Conservation (phyloP, 1,139 yeast species). For the Saccharomycopsis crataegensis region DNA sequence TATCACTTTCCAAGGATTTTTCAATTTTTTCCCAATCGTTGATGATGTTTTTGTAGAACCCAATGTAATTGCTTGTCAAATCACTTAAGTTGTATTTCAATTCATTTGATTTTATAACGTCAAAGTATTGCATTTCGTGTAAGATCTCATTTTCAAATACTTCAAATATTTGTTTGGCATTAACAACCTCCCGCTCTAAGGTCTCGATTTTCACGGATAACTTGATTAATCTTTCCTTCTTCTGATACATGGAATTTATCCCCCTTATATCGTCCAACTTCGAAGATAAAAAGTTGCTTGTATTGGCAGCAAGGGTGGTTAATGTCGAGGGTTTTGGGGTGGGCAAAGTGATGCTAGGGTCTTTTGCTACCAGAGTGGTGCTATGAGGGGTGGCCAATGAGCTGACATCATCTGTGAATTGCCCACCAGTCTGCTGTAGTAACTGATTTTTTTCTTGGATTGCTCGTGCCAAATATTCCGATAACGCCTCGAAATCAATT, state of each 20-base stretch:
- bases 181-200: constrained; percentile 50
- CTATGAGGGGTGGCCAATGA: constrained; percentile 11
- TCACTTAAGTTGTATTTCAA: constrained; percentile 61
- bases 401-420: constrained; percentile 4
- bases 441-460: constrained; percentile 56
- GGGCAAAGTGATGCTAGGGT: constrained; percentile 16
- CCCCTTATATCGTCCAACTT: constrained; percentile 57
- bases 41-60: constrained; percentile 65
- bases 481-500: constrained; percentile 79
- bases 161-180: constrained; percentile 65
- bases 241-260: constrained; percentile 47
- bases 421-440: constrained; percentile 39
- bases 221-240: constrained; percentile 44
- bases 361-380: constrained; percentile 13
- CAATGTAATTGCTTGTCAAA: constrained; percentile 69
- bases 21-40: constrained; percentile 67
- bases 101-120: constrained; percentile 70
- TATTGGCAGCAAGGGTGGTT: constrained; percentile 26
- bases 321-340: constrained; percentile 18
- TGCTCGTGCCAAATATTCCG: constrained; percentile 69
- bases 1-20: constrained; percentile 29
- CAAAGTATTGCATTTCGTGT: constrained; percentile 77
- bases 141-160: constrained; percentile 58
- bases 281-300: constrained; percentile 44
- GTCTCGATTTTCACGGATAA: constrained; percentile 50